Evolutionary conservation across 257 asterid genomes (phyloP).

Genomic region (Solanum ossicruentum): DNA sequence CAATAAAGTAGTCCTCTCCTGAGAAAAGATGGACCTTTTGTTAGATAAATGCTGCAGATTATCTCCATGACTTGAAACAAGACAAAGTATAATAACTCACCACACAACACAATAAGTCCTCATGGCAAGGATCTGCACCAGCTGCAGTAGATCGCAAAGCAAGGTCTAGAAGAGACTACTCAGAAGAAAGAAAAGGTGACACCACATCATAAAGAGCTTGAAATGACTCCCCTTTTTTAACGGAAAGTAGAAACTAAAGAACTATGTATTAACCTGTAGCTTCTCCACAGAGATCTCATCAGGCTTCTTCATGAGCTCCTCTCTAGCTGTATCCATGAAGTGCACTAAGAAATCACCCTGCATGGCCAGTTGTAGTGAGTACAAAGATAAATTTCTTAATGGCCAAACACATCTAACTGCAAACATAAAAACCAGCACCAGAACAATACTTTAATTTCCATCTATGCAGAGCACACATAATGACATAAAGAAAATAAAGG

Average conservation of each 20-base stretch:
- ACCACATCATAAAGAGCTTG: not conserved
- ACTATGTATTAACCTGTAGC: slow-evolving; percentile 57
- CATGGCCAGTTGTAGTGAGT: slow-evolving; percentile 13
- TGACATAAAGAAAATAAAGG: not conserved
- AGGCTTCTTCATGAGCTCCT: slow-evolving; percentile 83
- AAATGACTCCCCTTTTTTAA: not conserved
- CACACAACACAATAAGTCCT: slow-evolving; percentile 91
- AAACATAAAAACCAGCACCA: not conserved
- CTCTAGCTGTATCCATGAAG: slow-evolving; percentile 95
- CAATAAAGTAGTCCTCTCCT: slow-evolving; percentile 83
- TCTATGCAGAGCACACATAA: not conserved
- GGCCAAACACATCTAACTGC: not conserved
- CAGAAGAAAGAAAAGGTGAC: slow-evolving; percentile 2
- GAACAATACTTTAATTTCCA: not conserved
- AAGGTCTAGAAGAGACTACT: slow-evolving; percentile 92
- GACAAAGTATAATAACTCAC: slow-evolving; percentile 35
- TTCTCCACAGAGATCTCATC: slow-evolving; percentile 88
- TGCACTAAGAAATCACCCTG: slow-evolving; percentile 99
- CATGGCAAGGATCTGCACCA: slow-evolving; percentile 93
- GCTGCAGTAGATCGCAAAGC: slow-evolving; percentile 95
- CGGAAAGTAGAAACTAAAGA: not conserved
- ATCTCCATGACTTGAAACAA: not conserved
- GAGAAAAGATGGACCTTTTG: slow-evolving; percentile 7
- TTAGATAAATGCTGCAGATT: not conserved
- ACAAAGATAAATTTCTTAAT: not conserved